phyloP scores from a whole-genome alignment of 1,284 basidiomycete species.

The Apiotrichum sp. region DNA sequence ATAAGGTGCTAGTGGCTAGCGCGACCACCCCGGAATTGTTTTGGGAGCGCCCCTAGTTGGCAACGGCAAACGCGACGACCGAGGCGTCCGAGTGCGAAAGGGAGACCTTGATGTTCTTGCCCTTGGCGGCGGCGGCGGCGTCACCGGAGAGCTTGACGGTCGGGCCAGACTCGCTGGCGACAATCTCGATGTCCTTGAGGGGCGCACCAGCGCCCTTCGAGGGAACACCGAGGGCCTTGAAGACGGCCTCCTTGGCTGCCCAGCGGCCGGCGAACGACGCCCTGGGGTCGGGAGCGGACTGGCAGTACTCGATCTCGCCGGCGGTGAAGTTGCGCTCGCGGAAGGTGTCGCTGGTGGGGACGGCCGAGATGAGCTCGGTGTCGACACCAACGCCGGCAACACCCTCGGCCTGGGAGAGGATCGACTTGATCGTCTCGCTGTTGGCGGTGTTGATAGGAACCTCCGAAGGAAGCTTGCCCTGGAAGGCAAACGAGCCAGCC shows the following conservation, averaged over 20 bases:
- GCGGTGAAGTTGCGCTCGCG: conserved; percentile 88
- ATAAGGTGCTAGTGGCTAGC: background rate
- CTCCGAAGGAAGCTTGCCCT: conserved; percentile 56
- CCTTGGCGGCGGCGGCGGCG: conserved; percentile 64
- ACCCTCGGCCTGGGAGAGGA: conserved; percentile 37
- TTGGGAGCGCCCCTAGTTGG: conserved; percentile 24
- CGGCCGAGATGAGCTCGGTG: conserved; percentile 81
- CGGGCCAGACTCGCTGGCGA: conserved; percentile 59
- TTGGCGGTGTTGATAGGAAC: conserved; percentile 61
- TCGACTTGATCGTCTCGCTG: conserved; percentile 56
- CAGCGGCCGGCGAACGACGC: conserved; percentile 95
- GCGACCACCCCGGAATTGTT: background rate
- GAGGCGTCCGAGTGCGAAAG: conserved; percentile 64
- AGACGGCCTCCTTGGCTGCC: conserved; percentile 96
- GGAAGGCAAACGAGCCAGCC: conserved; percentile 76
- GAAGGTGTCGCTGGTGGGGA: conserved; percentile 88
- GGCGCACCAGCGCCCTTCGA: conserved; percentile 87
- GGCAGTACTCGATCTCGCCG: conserved; percentile 80
- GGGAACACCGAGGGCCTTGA: conserved; percentile 90
- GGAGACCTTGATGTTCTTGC: conserved; percentile 73
- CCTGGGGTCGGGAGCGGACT: conserved; percentile 71
- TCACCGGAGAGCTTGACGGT: conserved; percentile 75
- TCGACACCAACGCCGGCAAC: conserved; percentile 30
- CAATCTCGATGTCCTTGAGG: conserved; percentile 95
- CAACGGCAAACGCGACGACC: conserved; percentile 47